These are phyloP conservation scores for Colletotrichum sp. DNA, from an alignment of 2,329 filamentous ascomycete species.

Conservation along the genomic window DNA sequence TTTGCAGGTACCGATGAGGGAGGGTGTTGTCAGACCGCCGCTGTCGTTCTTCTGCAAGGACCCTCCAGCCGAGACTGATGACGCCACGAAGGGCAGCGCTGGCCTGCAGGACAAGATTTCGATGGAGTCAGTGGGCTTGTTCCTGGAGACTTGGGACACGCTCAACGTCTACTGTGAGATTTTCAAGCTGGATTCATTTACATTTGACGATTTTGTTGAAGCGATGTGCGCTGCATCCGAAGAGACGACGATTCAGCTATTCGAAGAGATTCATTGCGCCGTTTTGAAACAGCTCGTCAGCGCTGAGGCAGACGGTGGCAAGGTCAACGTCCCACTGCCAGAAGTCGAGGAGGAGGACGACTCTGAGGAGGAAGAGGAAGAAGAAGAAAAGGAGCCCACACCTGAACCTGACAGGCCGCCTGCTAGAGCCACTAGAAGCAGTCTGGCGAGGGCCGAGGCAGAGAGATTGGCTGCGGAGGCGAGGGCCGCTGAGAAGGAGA, in stretches of 20 bases:
- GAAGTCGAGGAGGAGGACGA: constrained; percentile 76
- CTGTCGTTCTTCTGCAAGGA: constrained; percentile 80
- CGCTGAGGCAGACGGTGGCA: constrained; percentile 75
- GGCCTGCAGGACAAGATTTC: constrained; percentile 65
- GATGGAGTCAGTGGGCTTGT: constrained; percentile 83
- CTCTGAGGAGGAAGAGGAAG: constrained; percentile 65
- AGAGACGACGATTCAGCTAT: constrained; percentile 79
- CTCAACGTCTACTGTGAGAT: constrained; percentile 98
- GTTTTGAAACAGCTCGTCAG: constrained; percentile 87
- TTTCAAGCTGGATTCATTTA: constrained; percentile 94
- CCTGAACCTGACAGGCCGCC: constrained; percentile 75
- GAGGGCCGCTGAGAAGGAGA: constrained; percentile 56
- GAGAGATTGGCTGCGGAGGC: constrained; percentile 69
- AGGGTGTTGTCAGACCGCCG: constrained; percentile 71
- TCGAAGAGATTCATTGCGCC: constrained; percentile 90
- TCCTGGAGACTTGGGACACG: constrained; percentile 95
- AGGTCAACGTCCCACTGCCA: constrained; percentile 79
- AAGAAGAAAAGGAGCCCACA: constrained; percentile 57
- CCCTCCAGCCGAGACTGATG: constrained; percentile 54
- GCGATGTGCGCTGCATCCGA: constrained; percentile 80
- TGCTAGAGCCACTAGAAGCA: constrained; percentile 81
- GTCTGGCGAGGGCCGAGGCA: constrained; percentile 80
- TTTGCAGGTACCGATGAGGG: constrained; percentile 76
- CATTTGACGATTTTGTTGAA: constrained; percentile 94
- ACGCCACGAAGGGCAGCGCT: constrained; percentile 29